A percentile compares a stretch with the other conserved stretches of the same genome.
These are phyloP conservation scores for Sugiyamaella japonica DNA, from an alignment of 1,139 yeast species.

Conservation along the genomic window DNA sequence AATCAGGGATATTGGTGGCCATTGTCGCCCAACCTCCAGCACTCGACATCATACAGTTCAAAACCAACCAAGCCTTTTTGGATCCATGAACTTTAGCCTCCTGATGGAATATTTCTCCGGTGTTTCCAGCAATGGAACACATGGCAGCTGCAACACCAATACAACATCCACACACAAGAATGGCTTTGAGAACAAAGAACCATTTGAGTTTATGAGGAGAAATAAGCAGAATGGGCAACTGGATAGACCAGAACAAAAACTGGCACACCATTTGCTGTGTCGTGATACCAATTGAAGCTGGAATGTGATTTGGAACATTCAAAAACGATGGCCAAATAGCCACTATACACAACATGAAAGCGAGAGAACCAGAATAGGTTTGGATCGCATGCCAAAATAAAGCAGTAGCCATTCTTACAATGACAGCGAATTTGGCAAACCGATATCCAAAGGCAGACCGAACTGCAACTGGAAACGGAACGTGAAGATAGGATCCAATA, in stretches of 20 bases:
- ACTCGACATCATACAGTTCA: conserved; percentile 40
- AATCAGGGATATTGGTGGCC: conserved; percentile 45
- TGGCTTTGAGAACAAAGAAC: conserved; percentile 42
- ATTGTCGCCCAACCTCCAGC: conserved; percentile 46
- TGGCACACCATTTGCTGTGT: conserved; percentile 42
- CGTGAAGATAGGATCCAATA: conserved; percentile 43
- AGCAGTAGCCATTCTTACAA: conserved; percentile 42
- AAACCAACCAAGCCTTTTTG: conserved; percentile 39
- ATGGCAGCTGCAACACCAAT: conserved; percentile 41
- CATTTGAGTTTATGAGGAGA: conserved; percentile 42
- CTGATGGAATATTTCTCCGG: conserved; percentile 41
- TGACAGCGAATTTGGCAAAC: conserved; percentile 40
- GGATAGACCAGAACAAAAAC: conserved; percentile 41
- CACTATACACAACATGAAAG: conserved; percentile 33
- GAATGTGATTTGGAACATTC: conserved; percentile 41
- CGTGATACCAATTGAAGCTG: conserved; percentile 42
- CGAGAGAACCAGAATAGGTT: conserved; percentile 42
- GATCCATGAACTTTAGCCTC: conserved; percentile 39
- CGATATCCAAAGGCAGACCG: conserved; percentile 42
- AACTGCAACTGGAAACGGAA: conserved; percentile 43
- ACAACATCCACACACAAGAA: conserved; percentile 40
- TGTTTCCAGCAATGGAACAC: conserved; percentile 25
- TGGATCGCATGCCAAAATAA: conserved; percentile 45
- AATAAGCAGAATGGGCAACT: conserved; percentile 41
- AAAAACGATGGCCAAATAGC: conserved; percentile 44